Evolutionary conservation across 345 rosid species (phyloP), one percentile per base, ranked within the genome.

Genomic region (Rhodamnia rubescens): DNA sequence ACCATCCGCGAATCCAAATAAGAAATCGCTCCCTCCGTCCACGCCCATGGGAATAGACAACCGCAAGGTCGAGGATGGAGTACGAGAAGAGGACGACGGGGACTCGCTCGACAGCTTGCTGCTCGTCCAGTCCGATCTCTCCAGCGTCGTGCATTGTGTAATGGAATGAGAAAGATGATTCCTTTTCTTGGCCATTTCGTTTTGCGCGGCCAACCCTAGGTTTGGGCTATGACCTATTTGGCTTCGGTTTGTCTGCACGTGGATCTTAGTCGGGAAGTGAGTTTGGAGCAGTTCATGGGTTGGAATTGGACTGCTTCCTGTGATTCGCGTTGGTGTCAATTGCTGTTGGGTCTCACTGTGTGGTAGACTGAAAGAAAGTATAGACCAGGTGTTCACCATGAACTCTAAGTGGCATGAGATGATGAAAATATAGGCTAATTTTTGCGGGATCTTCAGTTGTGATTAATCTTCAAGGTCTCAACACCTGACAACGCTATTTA

Each of bases 81-180:
- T 9, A 22, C 14, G 75, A 80, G 89, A 84, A 49, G 64, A 42
- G 22, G 83, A 32, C 27, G 91, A 53, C 1, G 44, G 44, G 11
- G 93, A 61, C 12, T 83, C 89, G 53, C 90, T 94, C 78, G 98
- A 96, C 86, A 86, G 89, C 51, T 92, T 96, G 86, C 89, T 91
- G 85, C 92, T 92, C 82, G 92, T 93, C 24, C 99, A 92, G 47
- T 93, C 98, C 84, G 93, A 94, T 88, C 74, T 94, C 85, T 93
- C 96, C 81, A 90, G 92, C 88, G 59, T 93, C 85, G 86, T 90
- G 55, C 92, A 87, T 44, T 94, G 93, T 95, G 99, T 96, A 84
- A 54, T 36, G 36, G 0, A n/a, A 27, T 52, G 22, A 52, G 50
- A 27, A 42, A 26, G 36, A 47, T 4, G 82, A 21, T 1, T 61